Conservation (phyloP, 305 asterid genomes). For the Fraxinus dipetala region DNA sequence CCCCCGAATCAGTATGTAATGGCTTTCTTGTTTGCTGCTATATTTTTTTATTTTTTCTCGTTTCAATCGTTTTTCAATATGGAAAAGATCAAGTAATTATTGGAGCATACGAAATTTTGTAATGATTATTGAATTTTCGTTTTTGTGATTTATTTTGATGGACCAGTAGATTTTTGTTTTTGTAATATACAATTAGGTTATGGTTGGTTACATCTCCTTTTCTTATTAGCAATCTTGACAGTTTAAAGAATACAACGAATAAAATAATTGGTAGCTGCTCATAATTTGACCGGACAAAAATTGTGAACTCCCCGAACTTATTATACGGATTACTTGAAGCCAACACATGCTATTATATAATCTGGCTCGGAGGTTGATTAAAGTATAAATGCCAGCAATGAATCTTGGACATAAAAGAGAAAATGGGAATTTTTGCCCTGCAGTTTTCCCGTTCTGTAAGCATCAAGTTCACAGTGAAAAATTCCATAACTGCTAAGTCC, state of each 20-base stretch:
- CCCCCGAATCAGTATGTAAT: constrained; percentile 62
- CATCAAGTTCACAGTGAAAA: background rate
- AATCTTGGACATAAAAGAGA: background rate
- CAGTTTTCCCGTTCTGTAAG: background rate
- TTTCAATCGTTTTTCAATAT: background rate
- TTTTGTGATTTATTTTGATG: background rate
- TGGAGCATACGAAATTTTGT: background rate
- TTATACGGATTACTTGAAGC: background rate
- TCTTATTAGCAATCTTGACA: background rate
- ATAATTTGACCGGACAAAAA: background rate
- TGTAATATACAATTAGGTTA: background rate
- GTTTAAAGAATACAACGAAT: background rate
- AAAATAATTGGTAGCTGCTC: background rate
- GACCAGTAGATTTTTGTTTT: background rate
- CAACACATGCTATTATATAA: background rate
- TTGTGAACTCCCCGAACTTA: background rate
- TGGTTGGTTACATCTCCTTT: background rate
- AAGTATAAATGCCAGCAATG: background rate
- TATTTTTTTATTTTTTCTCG: background rate
- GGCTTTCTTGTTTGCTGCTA: background rate
- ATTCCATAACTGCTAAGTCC: background rate
- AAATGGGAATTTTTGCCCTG: background rate
- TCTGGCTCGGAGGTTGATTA: background rate
- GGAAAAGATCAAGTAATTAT: background rate
- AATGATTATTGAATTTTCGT: background rate